These are phyloP conservation scores for Kazachstania kunashirensis DNA, from an alignment of 805 yeast genomes.

Conservation along the genomic window DNA sequence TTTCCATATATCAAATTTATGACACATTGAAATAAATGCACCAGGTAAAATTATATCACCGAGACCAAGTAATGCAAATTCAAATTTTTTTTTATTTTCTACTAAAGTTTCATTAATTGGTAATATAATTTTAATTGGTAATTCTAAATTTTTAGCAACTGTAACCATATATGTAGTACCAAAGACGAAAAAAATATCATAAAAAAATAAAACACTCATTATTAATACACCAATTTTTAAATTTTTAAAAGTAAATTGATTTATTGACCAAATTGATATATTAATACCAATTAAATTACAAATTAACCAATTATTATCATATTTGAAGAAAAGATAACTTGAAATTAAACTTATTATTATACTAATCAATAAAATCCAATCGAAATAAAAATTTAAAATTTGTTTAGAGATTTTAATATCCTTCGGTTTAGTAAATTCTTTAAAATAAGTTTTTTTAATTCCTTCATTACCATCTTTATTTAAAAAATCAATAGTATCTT, in stretches of 20 bases:
- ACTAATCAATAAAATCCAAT: slow-evolving; percentile 26
- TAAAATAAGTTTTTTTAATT: slow-evolving; percentile 6
- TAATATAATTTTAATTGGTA: slow-evolving; percentile 34
- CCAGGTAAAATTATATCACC: slow-evolving; percentile 65
- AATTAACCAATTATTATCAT: slow-evolving; percentile 37
- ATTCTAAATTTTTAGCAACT: slow-evolving; percentile 45
- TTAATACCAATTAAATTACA: slow-evolving; percentile 36
- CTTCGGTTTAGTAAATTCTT: slow-evolving; percentile 14
- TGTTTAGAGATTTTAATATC: slow-evolving; percentile 25
- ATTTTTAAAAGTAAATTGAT: slow-evolving; percentile 32
- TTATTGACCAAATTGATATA: slow-evolving; percentile 37
- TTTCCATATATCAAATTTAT: slow-evolving; percentile 43
- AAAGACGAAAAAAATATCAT: slow-evolving; percentile 62
- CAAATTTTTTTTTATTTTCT: slow-evolving; percentile 6
- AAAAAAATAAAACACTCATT: slow-evolving; percentile 42
- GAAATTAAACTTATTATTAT: slow-evolving; percentile 12
- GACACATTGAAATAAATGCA: slow-evolving; percentile 39
- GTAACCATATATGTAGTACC: slow-evolving; percentile 50
- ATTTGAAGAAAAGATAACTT: slow-evolving; percentile 18
- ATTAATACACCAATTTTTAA: slow-evolving; percentile 39
- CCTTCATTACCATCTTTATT: slow-evolving; percentile 8
- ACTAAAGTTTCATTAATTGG: slow-evolving; percentile 13
- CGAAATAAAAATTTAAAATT: slow-evolving; percentile 28
- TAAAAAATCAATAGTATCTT: slow-evolving; percentile 26
- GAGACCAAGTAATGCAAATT: slow-evolving; percentile 40